Conservation (phyloP, 495 filamentous ascomycete genomes). For the Tuber microsphaerosporum region DNA sequence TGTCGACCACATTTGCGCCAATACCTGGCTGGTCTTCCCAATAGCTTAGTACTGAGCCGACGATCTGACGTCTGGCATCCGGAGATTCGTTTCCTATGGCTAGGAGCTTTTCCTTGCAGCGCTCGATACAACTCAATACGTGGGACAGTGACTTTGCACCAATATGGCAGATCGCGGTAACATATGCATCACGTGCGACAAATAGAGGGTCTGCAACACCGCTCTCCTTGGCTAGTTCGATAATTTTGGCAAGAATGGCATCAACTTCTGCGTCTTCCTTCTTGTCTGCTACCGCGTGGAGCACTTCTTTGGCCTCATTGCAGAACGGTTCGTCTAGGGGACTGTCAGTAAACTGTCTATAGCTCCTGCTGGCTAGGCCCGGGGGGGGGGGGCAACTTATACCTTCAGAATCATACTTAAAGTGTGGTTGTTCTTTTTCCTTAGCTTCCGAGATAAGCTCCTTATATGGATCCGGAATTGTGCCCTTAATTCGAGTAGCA, state of each 20-base stretch:
- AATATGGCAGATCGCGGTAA: constrained; percentile 84
- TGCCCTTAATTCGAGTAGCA: constrained; percentile 89
- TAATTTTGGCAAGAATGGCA: constrained; percentile 65
- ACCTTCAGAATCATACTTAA: constrained; percentile 81
- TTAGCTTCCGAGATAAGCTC: constrained; percentile 73
- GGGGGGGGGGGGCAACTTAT: constrained; percentile 42
- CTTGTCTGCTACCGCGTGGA: constrained; percentile 71
- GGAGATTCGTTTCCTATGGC: constrained; percentile 66
- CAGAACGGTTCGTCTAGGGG: constrained; percentile 67
- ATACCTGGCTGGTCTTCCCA: constrained; percentile 90
- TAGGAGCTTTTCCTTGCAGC: constrained; percentile 84
- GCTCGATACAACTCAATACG: constrained; percentile 89
- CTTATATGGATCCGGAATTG: constrained; percentile 78
- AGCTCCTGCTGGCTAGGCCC: constrained; percentile 8
- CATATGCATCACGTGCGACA: constrained; percentile 80
- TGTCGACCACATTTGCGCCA: constrained; percentile 89
- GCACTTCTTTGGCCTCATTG: constrained; percentile 68
- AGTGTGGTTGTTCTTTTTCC: constrained; percentile 87
- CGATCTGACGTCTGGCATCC: constrained; percentile 73
- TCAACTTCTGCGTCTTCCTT: constrained; percentile 75
- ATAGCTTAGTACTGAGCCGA: constrained; percentile 81
- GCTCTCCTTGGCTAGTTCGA: constrained; percentile 60
- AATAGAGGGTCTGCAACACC: constrained; percentile 61
- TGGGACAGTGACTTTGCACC: constrained; percentile 94
- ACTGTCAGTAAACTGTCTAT: constrained; percentile 16